Evolutionary conservation across 208 protist species (phyloP), one percentile per base, ranked within the genome.

Genomic region (Vickermania spadyakhi): DNA sequence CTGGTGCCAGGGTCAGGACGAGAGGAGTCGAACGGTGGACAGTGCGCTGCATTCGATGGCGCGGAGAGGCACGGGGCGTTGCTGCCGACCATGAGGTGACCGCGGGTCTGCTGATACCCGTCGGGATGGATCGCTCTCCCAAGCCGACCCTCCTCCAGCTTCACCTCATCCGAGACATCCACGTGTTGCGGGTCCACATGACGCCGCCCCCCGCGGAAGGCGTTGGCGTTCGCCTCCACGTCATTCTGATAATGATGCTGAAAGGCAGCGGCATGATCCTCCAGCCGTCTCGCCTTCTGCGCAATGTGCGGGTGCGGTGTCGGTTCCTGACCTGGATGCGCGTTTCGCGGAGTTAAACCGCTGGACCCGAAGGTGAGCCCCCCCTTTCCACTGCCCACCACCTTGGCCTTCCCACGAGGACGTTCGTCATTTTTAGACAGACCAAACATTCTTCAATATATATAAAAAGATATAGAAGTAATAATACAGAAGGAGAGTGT

Each of bases 131-230:
- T 73, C 2, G 69, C 75, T 22, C 70, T 77, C 18, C 85, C 81
- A 41, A 75, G 69, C 27, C 76, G 73, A 21, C 85, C 85, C 31
- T 84, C 73, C 51, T 70, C 68, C 13, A 75, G 73, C 71, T 92
- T 92, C 18, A 72, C 66, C 11, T 73, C 81, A 41, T 89, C 85
- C 5, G 74, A 81, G 57, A 89, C 56, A 62, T 77, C 75, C 1
- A 75, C 66, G 59, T 72, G 67, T 59, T 85, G 64, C 0, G 79
- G 81, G 57, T 86, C 79, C 52, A 89, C 45, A 60, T 89, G 85
- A 11, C 72, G 70, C 7, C 36, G 36, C 7, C 36, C 36, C 36
- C 7, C 11, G 11, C 36, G 11, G 11, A 45, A 7, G 18, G 36
- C 36, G 7, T 45, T 45, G 11, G 11, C 36, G 36, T 7, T 7